Percentiles rank a stretch among this genome's conserved stretches.
Conservation (phyloP, 2,329 filamentous ascomycete species). For the Phaeomoniella chlamydospora region DNA sequence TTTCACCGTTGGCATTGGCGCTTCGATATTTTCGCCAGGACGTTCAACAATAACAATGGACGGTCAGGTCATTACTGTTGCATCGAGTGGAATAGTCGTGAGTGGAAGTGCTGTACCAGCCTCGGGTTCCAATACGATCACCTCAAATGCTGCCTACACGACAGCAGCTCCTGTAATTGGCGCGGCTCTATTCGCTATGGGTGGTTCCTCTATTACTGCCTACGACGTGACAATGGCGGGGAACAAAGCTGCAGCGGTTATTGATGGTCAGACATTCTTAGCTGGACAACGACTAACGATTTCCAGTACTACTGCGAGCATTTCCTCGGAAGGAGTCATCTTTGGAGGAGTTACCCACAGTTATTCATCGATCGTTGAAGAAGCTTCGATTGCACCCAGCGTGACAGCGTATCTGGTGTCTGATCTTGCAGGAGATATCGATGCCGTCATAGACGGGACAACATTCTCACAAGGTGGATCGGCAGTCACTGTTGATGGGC, state of each 20-base stretch:
- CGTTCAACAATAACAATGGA: background rate
- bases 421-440: background rate
- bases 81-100: background rate
- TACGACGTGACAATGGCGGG: background rate
- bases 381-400: background rate
- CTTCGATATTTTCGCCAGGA: background rate
- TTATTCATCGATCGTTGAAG: background rate
- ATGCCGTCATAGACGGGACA: slow-evolving; percentile 1
- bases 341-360: background rate
- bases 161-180: background rate
- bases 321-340: background rate
- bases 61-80: background rate
- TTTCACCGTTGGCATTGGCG: background rate
- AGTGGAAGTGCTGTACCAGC: too few relatives aligned
- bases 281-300: background rate
- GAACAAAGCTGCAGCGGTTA: background rate
- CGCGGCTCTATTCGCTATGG: background rate
- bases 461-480: slow-evolving; percentile 1
- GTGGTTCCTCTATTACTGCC: background rate
- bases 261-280: background rate
- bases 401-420: background rate
- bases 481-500: slow-evolving; percentile 1
- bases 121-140: background rate
- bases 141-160: background rate
- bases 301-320: background rate